phyloP scores from a whole-genome alignment of 2,329 filamentous ascomycete genomes.

The Coniosporium tulheliwenetii region DNA sequence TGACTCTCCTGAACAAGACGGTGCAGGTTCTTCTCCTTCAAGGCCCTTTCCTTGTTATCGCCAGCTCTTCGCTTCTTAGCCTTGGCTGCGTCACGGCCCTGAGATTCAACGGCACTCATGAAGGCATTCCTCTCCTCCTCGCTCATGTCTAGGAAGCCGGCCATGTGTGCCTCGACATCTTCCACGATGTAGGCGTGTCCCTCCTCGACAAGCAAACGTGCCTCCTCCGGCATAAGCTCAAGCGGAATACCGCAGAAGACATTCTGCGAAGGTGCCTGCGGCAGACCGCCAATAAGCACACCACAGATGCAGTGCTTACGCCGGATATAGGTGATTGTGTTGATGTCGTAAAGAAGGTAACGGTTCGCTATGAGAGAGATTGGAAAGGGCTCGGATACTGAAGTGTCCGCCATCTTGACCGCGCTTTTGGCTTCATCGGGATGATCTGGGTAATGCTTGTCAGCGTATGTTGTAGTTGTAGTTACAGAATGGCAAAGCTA shows the following conservation, averaged over 20 bases:
- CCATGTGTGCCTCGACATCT: constrained; percentile 55
- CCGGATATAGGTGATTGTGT: constrained; percentile 63
- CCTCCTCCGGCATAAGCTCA: constrained; percentile 85
- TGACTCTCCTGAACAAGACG: constrained; percentile 4
- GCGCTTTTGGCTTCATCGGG: constrained; percentile 1
- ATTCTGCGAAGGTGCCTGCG: constrained; percentile 89
- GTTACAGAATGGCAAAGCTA: constrained; percentile 15
- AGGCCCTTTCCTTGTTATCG: constrained; percentile 30
- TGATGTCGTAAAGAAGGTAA: constrained; percentile 80
- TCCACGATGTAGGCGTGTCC: constrained; percentile 67
- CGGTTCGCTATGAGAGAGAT: constrained; percentile 68
- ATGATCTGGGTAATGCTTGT: background rate
- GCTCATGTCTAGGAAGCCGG: constrained; percentile 43
- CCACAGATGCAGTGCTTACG: constrained; percentile 72
- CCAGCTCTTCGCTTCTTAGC: constrained; percentile 31
- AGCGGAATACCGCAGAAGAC: constrained; percentile 80
- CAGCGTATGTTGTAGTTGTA: constrained; percentile 1
- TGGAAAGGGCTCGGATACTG: constrained; percentile 44
- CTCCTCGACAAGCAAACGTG: constrained; percentile 61
- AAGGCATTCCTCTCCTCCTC: constrained; percentile 46
- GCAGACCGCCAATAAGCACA: constrained; percentile 72
- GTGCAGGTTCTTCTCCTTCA: constrained; percentile 18
- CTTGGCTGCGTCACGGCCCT: constrained; percentile 35
- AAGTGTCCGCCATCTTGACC: constrained; percentile 13
- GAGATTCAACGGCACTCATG: constrained; percentile 36